Evolutionary conservation across 2,329 filamentous ascomycete genomes (phyloP).

Genomic region (Passalora sequoiae): DNA sequence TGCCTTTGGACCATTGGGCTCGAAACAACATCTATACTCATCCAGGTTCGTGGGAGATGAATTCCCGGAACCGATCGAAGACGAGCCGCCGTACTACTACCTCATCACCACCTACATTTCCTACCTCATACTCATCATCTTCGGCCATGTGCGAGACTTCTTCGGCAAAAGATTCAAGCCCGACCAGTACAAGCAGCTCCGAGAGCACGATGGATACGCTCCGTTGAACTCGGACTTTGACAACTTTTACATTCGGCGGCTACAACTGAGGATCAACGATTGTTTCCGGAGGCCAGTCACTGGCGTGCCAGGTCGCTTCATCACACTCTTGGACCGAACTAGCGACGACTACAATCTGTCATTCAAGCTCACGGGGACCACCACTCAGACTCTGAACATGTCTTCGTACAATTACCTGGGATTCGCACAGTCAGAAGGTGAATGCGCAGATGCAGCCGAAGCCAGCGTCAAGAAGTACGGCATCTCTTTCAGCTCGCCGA

Average conservation of each 20-base stretch:
- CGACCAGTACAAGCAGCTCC: conserved; percentile 78
- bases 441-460: conserved; percentile 90
- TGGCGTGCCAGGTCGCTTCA: conserved; percentile 88
- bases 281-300: conserved; percentile 91
- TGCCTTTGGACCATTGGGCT: conserved; percentile 82
- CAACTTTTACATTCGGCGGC: conserved; percentile 89
- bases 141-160: conserved; percentile 93
- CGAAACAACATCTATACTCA: conserved; percentile 77
- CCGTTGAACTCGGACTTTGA: conserved; percentile 97
- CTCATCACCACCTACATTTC: conserved; percentile 97
- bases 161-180: conserved; percentile 94
- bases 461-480: conserved; percentile 79
- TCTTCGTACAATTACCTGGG: conserved; percentile 99
- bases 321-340: conserved; percentile 84
- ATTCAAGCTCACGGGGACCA: conserved; percentile 83
- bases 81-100: conserved; percentile 95
- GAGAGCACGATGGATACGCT: conserved; percentile 80
- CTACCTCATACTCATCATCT: conserved; percentile 90
- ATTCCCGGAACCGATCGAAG: conserved; percentile 78
- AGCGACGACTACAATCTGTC: conserved; percentile 88
- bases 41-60: conserved; percentile 79
- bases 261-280: conserved; percentile 94
- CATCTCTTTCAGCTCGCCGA: conserved; percentile 73
- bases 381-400: conserved; percentile 94
- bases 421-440: conserved; percentile 94